Base-by-base conservation (phyloP, 805 yeast genomes). In the Grigorovia yakushimaensis region DNA sequence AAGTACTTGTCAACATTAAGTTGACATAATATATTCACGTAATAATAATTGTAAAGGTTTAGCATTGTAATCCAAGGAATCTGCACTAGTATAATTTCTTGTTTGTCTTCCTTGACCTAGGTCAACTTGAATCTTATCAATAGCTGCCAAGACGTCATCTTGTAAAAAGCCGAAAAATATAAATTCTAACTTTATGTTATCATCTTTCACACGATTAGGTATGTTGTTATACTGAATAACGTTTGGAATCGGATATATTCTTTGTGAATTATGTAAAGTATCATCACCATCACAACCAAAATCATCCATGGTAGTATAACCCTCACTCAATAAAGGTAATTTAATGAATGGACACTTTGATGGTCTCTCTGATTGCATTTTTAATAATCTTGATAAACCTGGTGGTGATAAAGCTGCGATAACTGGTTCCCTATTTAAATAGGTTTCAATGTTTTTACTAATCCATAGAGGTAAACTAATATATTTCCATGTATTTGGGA, bases 281-380 rank as follows among this genome's bases (percentile, higher is more conserved):
- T 85, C 98, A 61, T 93, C 98, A 20, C 98, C 98, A 51, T 81
- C 79, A 52, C 71, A 65, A 0, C 97, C 98, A 55, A 74, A 73
- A 58, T 91, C 98, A 60, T 93, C 98, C 42, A 65, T 56, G 0
- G 98, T 91, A 0, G 79, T 81, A 55, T 84, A 85, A 0, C 98
- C 98, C 50, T 77, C 78, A 1, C 79, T 57, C 13, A 73, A 58
- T 9, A 54, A 58, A 5, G 62, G 61, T 13, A 51, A 41, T 5
- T 49, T 39, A 9, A 58, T 50, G 24, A 54, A 49, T 5, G 67
- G 67, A 39, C 67, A 63, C 6, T 36, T 30, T 13, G 18, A 22
- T 4, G n/a, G 18, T 18, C 17, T 41, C 1, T 23, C 23, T 33
- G 27, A 20, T 42, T 33, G 22, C 19, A 42, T 30, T 42, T 42